These are phyloP conservation scores for Wallacemonas rigidus DNA, from an alignment of 208 protist genomes.

Conservation along the genomic window DNA sequence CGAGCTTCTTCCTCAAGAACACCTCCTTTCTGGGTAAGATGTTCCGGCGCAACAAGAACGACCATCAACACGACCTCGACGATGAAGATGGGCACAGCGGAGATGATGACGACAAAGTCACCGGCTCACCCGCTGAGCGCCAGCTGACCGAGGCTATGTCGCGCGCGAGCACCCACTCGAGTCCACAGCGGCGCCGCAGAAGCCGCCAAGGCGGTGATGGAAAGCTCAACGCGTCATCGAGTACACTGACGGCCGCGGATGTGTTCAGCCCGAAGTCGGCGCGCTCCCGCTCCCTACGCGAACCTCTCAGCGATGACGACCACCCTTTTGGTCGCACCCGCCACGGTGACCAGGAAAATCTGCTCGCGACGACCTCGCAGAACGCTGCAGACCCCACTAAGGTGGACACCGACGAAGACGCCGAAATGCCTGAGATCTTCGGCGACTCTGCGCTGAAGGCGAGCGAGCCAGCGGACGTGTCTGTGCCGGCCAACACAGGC, in stretches of 20 bases:
- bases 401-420: not conserved
- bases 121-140: constrained; percentile 8
- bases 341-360: not conserved
- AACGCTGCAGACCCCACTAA: not conserved
- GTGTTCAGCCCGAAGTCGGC: not conserved
- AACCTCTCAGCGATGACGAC: not conserved
- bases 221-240: not conserved
- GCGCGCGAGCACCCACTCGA: constrained; percentile 3
- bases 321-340: not conserved
- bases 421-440: not conserved
- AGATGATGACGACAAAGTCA: constrained; percentile 21
- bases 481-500: not conserved
- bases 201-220: not conserved
- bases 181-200: not conserved
- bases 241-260: not conserved
- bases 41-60: constrained; percentile 28
- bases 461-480: not conserved
- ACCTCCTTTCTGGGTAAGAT: constrained; percentile 44
- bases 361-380: not conserved
- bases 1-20: constrained; percentile 51
- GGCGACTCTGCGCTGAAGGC: constrained; percentile 6
- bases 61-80: constrained; percentile 30
- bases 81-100: constrained; percentile 29
- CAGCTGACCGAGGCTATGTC: constrained; percentile 11
- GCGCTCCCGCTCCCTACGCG: not conserved